Conservation (phyloP, 768 basidiomycete genomes). For the Mycena kentingensis region DNA sequence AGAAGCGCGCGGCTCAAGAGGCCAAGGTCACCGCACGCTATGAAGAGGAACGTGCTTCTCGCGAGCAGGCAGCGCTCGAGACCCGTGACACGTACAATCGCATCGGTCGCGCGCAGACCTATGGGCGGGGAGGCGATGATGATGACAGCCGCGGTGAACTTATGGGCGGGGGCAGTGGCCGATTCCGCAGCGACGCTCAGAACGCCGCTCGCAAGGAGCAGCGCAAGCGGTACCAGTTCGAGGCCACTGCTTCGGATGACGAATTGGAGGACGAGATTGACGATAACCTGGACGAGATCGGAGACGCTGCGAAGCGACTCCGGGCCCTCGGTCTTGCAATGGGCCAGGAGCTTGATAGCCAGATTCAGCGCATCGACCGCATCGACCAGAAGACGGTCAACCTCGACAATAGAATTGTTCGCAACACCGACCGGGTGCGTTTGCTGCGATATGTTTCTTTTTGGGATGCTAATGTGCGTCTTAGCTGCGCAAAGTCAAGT, state of each 20-base stretch:
- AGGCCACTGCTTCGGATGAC: constrained; percentile 87
- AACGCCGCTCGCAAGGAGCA: constrained; percentile 62
- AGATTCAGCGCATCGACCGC: constrained; percentile 77
- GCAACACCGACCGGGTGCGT: constrained; percentile 80
- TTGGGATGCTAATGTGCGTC: constrained; percentile 10
- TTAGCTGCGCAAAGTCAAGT: constrained; percentile 62
- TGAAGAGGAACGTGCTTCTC: constrained; percentile 80
- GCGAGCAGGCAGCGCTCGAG: constrained; percentile 84
- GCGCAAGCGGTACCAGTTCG: constrained; percentile 87
- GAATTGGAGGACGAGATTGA: constrained; percentile 95
- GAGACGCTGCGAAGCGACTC: constrained; percentile 72
- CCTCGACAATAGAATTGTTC: constrained; percentile 74
- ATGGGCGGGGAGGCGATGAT: constrained; percentile 53
- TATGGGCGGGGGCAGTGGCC: constrained; percentile 39
- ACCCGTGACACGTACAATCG: constrained; percentile 87
- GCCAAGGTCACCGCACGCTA: constrained; percentile 82
- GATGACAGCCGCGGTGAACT: constrained; percentile 47
- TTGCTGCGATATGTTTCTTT: background rate
- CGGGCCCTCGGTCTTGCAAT: constrained; percentile 79
- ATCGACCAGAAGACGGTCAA: constrained; percentile 78
- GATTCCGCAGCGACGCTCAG: constrained; percentile 53
- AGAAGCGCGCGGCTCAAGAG: constrained; percentile 86
- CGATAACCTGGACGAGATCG: constrained; percentile 85
- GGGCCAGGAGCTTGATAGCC: constrained; percentile 85
- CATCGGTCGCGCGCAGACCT: constrained; percentile 71